Conservation (phyloP, 1,284 basidiomycete species). For the Melanopsichium pennsylvanicum region DNA sequence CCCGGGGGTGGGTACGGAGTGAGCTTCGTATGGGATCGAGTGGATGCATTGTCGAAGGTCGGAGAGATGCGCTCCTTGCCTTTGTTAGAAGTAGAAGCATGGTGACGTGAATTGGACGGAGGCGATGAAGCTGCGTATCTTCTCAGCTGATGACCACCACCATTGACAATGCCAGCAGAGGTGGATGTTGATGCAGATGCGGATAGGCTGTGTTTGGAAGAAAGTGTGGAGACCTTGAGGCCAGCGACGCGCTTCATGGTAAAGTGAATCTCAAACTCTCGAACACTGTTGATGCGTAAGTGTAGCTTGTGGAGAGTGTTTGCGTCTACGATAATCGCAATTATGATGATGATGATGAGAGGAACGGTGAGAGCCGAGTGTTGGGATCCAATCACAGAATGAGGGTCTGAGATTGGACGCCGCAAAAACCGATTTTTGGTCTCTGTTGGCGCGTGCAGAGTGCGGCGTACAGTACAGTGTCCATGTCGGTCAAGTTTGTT, state of each 20-base stretch:
- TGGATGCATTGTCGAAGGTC: background rate
- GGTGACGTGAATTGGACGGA: background rate
- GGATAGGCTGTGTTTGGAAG: background rate
- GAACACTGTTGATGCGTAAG: no score
- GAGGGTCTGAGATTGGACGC: background rate
- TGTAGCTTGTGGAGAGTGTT: background rate
- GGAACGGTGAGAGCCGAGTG: no score
- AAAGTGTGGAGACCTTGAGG: background rate
- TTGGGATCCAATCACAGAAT: no score
- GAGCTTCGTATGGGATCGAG: background rate
- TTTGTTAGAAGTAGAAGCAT: constrained; percentile 1
- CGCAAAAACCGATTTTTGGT: constrained; percentile 12
- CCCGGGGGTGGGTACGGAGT: constrained; percentile 2
- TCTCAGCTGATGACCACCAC: no score
- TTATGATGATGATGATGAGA: background rate
- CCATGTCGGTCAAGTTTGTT: no score
- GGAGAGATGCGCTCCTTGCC: constrained; percentile 13
- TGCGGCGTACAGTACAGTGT: no score
- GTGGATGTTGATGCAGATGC: background rate
- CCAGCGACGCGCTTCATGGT: constrained; percentile 8
- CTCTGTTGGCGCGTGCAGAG: background rate
- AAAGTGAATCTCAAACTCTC: no score
- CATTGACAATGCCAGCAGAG: no score
- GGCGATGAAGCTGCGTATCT: constrained; percentile 7
- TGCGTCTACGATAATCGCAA: background rate